A percentile compares a stretch with the other conserved stretches of the same genome.
These are phyloP conservation scores for Hondaea fermentalgiana DNA, from an alignment of 108 stramenopile species.

Conservation along the genomic window DNA sequence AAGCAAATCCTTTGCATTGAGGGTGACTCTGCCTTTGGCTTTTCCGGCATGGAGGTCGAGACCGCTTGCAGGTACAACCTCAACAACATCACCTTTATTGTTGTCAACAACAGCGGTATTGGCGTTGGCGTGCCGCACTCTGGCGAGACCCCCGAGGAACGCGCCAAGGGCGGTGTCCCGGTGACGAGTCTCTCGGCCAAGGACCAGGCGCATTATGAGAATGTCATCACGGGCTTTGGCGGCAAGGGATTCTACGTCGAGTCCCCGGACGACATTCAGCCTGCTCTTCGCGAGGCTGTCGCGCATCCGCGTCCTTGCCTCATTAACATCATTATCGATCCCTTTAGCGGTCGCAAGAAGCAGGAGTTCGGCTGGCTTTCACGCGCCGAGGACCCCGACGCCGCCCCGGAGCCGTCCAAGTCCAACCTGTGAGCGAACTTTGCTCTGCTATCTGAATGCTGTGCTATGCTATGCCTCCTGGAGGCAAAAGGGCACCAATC, in stretches of 20 bases:
- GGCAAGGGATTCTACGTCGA: not conserved
- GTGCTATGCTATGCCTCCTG: too few relatives aligned
- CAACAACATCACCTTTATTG: constrained; percentile 15
- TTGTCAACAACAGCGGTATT: not conserved
- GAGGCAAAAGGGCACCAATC: too few relatives aligned
- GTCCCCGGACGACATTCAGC: not conserved
- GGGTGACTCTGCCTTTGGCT: constrained; percentile 7
- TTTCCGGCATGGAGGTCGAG: not conserved
- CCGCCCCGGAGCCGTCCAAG: not conserved
- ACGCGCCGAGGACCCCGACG: not conserved
- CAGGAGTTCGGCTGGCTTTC: constrained; percentile 10
- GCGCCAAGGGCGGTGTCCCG: not conserved
- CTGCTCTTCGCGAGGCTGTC: not conserved
- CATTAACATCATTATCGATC: not conserved
- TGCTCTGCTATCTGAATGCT: too few relatives aligned
- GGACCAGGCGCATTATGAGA: not conserved
- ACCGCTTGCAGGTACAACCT: constrained; percentile 11
- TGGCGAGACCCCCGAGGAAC: not conserved
- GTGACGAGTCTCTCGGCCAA: constrained; percentile 3
- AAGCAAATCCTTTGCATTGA: constrained; percentile 1
- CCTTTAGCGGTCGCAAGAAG: constrained; percentile 3
- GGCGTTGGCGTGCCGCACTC: not conserved
- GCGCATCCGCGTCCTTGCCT: not conserved
- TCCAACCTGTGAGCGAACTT: not conserved
- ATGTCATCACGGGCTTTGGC: not conserved